Percentiles rank a stretch among this genome's conserved stretches.
phyloP scores from a whole-genome alignment of 805 yeast genomes.

The Myxozyma geophila region DNA sequence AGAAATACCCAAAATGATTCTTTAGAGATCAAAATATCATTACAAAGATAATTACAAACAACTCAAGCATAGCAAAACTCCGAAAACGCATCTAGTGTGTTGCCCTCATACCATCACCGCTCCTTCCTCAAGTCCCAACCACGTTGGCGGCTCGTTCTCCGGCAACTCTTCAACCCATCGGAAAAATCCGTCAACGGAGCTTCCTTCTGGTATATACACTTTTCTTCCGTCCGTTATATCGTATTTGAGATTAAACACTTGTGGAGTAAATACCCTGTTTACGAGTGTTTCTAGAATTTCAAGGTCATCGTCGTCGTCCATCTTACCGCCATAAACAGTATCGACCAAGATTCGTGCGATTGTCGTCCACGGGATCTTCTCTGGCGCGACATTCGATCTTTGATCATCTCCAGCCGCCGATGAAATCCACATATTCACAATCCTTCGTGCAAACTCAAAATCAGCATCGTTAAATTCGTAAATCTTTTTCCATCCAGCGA shows the following conservation, averaged over 20 bases:
- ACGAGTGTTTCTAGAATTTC: conserved; percentile 34
- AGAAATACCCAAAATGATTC: too few species aligned
- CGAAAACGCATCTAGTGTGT: too few species aligned
- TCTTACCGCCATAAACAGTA: conserved; percentile 62
- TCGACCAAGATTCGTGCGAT: conserved; percentile 56
- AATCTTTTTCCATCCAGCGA: conserved; percentile 62
- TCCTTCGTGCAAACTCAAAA: conserved; percentile 53
- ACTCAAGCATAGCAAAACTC: not conserved
- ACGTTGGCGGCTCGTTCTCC: conserved; percentile 54
- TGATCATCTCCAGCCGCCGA: conserved; percentile 36
- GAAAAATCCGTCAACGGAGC: conserved; percentile 44
- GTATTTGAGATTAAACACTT: conserved; percentile 49
- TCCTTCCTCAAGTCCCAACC: conserved; percentile 57
- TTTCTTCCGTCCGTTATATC: conserved; percentile 43
- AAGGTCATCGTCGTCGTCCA: conserved; percentile 40
- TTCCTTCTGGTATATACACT: conserved; percentile 57
- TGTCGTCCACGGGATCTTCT: conserved; percentile 58
- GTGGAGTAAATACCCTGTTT: conserved; percentile 21
- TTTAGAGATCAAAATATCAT: too few species aligned
- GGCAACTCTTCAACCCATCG: conserved; percentile 63
- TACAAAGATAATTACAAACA: too few species aligned
- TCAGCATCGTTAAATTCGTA: conserved; percentile 82
- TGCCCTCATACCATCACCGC: conserved; percentile 44
- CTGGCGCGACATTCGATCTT: conserved; percentile 51
- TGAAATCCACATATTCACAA: conserved; percentile 52